Conservation (phyloP, 1,139 yeast species). For the Geotrichum europaeum region DNA sequence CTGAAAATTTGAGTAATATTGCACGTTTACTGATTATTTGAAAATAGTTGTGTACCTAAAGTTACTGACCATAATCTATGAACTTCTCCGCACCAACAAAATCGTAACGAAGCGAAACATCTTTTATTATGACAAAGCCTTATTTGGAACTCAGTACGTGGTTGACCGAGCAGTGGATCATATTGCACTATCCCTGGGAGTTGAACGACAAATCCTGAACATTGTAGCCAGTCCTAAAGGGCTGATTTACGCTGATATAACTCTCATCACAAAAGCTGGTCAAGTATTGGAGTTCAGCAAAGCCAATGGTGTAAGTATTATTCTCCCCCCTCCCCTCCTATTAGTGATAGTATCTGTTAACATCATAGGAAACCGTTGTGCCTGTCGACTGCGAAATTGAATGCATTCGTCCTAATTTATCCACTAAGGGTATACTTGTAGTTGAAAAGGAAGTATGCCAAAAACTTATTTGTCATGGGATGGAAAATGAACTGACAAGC, state of each 20-base stretch:
- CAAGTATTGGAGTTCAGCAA: constrained; percentile 19
- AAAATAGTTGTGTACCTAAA: constrained; percentile 13
- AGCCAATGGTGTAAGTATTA: constrained; percentile 20
- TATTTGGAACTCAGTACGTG: constrained; percentile 45
- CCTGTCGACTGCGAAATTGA: constrained; percentile 17
- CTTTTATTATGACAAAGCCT: constrained; percentile 55
- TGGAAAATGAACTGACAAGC: neutral
- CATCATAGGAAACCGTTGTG: constrained; percentile 10
- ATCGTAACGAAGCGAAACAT: constrained; percentile 53
- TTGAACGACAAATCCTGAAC: constrained; percentile 36
- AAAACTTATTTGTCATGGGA: neutral
- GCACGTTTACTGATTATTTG: neutral
- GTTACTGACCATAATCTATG: constrained; percentile 20
- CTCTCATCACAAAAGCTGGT: constrained; percentile 23
- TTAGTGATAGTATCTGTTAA: neutral
- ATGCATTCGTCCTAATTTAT: constrained; percentile 4
- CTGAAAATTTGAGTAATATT: neutral
- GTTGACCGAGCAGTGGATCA: constrained; percentile 43
- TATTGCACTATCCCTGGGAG: constrained; percentile 26
- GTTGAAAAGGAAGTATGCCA: constrained; percentile 58
- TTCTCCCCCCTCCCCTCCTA: neutral
- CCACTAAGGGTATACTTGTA: constrained; percentile 40
- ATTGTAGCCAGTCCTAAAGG: constrained; percentile 63
- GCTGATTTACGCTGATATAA: constrained; percentile 42
- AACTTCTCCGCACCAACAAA: constrained; percentile 15